Conservation (phyloP, 306 rosid genomes). For the Lablab purpureus region DNA sequence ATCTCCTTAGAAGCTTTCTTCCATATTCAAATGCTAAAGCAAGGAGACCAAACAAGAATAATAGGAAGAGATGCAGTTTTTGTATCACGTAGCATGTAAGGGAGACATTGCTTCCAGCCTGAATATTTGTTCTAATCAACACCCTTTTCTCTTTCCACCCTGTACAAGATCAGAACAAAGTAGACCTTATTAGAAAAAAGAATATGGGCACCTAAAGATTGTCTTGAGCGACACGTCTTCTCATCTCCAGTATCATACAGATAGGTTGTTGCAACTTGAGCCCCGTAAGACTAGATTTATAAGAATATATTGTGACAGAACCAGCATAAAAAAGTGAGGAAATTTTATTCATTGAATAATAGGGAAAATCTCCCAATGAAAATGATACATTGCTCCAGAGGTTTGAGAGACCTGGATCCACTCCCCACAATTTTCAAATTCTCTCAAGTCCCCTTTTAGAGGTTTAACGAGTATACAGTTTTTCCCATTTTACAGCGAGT, state of each 20-base stretch:
- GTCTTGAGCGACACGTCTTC: not conserved
- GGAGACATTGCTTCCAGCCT: conserved; percentile 57
- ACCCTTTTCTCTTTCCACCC: conserved; percentile 71
- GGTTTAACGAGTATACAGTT: not conserved
- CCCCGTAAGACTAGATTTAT: not conserved
- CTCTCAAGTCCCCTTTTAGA: not conserved
- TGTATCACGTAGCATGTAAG: conserved; percentile 45
- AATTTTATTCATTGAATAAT: not conserved
- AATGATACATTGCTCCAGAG: conserved; percentile 8
- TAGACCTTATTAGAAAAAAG: conserved; percentile 22
- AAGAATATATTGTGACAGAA: conserved; percentile 2
- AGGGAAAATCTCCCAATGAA: not conserved
- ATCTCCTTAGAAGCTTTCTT: conserved; percentile 54
- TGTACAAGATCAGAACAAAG: conserved; percentile 46
- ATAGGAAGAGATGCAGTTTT: conserved; percentile 58
- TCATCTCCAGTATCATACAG: conserved; percentile 27
- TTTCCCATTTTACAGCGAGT: not conserved
- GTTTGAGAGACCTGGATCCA: not conserved
- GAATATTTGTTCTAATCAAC: conserved; percentile 47
- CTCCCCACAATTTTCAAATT: not conserved
- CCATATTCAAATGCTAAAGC: conserved; percentile 57
- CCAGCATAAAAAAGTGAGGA: not conserved
- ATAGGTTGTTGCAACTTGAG: conserved; percentile 26
- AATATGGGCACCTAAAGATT: not conserved
- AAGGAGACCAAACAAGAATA: conserved; percentile 67